Evolutionary conservation across 2,329 filamentous ascomycete species (phyloP), one percentile per base, ranked within the genome.

Genomic region (Fusarium duplospermum): DNA sequence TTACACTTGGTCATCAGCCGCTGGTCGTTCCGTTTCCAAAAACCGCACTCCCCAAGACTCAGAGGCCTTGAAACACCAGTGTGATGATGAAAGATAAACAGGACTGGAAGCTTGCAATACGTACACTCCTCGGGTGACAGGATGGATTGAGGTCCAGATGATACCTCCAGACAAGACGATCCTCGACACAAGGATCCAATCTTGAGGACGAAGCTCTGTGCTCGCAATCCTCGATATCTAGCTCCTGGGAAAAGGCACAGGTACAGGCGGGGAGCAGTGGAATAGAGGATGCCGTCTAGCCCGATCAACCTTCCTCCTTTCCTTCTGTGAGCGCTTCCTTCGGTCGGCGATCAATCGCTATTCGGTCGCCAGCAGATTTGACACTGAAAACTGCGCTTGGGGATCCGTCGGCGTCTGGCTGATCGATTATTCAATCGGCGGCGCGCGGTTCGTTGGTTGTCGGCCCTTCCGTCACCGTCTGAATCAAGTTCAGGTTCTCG

Each of bases 201-300:
- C 80, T 62, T 82, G 83, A 87, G 89, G 88, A 91, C 84, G 88
- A 89, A 90, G 89, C 89, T 91, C 89, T 90, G 84, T 91, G 87
- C 89, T 89, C 87, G 77, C 81, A 80, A 79, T 81, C 82, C 77
- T 79, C 73, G 67, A 57, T 71, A 59, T 66, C 65, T 66, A 75
- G 65, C 71, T 68, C 63, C 68, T 70, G 66, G 60, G 67, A 64
- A 64, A 71, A 62, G 42, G 73, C 76, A 63, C 67, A 76, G 71
- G 66, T 78, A 77, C 74, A 78, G 67, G 67, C 58, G 54, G 56
- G 71, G 67, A 54, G 54, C 62, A 62, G 61, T 63, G 65, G 67
- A 69, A 67, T 56, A 69, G 69, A 74, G 65, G 67, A 67, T 67
- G 62, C 69, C 59, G 67, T 74, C 71, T 71, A 58, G 60, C 73